Evolutionary conservation across 2,329 filamentous ascomycete genomes (phyloP), one percentile per base, ranked within the genome.

Genomic region (Didymella exigua): DNA sequence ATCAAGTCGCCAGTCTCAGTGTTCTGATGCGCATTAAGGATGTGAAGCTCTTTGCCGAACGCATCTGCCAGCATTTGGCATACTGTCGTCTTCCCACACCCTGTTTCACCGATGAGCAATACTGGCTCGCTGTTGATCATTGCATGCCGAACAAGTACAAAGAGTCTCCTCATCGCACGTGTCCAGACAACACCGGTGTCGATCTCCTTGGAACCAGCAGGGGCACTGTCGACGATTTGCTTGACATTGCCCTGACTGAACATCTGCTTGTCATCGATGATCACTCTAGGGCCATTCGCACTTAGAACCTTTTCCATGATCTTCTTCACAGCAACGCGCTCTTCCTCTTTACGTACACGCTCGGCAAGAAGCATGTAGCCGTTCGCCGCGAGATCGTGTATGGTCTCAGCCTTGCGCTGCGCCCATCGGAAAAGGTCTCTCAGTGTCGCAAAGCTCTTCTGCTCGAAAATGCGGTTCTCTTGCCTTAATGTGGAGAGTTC

Each of bases 1-100:
- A 99, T 98, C 10, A 99, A 81, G 74, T 99, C 95, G 14, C 95
- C 93, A 0, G 96, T 98, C 74, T 99, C 96, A 0, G 95, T 93
- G 62, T 99, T 99, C 65, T 98, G 93, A 75, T 99, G 96, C 2
- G 96, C 95, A 71, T 99, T 99, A 68, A 99, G 89, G 64, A 93
- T 95, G 63, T 93, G 87, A 33, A 99, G 79, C 59, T 90, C 81
- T 66, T 89, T 91, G 14, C 82, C 80, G 59, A 91, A 83, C 4
- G 90, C 89, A 68, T 96, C 89, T 3, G 95, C 92, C 48, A 98
- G 83, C 70, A 96, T 84, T 73, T 99, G 95, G 63, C 91, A 96
- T 6, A 99, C 90, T 2, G 93, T 97, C 0, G 95, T 99, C 78
- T 99, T 99, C 57, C 96, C 95, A 69, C 93, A 98, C 5, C 95